phyloP scores from a whole-genome alignment of 208 protist species.

The Angomonas ambiguus region DNA sequence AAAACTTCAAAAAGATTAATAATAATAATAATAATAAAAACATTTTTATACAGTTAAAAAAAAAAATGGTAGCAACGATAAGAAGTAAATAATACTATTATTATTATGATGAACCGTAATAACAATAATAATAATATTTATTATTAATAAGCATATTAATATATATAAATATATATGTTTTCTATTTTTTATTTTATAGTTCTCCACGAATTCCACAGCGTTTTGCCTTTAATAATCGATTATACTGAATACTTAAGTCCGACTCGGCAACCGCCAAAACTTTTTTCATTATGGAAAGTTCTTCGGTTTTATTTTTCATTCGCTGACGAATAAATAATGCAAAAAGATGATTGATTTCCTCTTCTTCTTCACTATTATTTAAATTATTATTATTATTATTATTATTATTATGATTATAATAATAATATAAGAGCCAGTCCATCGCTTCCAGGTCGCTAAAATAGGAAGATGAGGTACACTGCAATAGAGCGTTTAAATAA shows the following conservation, averaged over 20 bases:
- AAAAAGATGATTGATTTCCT: no score
- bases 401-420: conserved; percentile 2
- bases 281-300: neutral
- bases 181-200: neutral
- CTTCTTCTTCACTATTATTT: neutral
- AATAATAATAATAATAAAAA: neutral
- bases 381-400: conserved; percentile 1
- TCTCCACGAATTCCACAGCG: neutral
- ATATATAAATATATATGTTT: no score
- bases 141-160: no score
- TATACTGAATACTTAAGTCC: conserved; percentile 1
- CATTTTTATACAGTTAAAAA: no score
- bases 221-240: neutral
- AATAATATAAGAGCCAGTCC: neutral
- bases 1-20: no score
- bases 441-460: neutral
- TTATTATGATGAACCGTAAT: no score
- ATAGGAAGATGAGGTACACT: neutral
- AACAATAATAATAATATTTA: no score
- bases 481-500: conserved; percentile 2
- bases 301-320: neutral
- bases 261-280: neutral
- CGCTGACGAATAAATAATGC: neutral
- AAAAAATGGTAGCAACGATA: no score
- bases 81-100: no score